phyloP scores from a whole-genome alignment of 176 grass and related monocot species.

The Melocanna baccifera region DNA sequence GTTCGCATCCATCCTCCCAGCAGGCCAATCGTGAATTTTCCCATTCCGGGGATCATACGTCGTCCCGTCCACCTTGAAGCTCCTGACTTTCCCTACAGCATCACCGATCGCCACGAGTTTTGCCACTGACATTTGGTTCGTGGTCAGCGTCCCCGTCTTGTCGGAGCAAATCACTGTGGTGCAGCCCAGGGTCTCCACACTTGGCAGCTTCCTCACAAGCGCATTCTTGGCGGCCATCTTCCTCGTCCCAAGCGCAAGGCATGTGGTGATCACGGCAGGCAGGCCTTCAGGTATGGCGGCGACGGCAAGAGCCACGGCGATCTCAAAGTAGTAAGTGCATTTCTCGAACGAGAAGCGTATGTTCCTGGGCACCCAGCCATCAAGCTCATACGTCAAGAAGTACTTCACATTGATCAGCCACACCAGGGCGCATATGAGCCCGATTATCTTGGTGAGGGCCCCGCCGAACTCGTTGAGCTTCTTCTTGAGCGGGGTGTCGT shows the following conservation, averaged over 20 bases:
- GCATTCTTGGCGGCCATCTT: slow-evolving; percentile 99
- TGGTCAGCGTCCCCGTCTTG: slow-evolving; percentile 88
- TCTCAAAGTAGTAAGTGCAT: slow-evolving; percentile 99
- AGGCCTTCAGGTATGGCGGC: slow-evolving; percentile 86
- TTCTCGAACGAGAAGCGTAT: slow-evolving; percentile 82
- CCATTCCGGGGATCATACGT: slow-evolving; percentile 76
- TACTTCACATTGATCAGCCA: slow-evolving; percentile 98
- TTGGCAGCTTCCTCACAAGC: slow-evolving; percentile 83
- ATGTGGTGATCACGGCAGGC: slow-evolving; percentile 91
- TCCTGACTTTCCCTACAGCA: slow-evolving; percentile 33
- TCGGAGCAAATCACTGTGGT: slow-evolving; percentile 96
- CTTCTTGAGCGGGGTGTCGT: slow-evolving; percentile 91
- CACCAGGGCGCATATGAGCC: slow-evolving; percentile 67
- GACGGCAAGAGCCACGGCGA: slow-evolving; percentile 86
- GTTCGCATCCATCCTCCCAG: slow-evolving; percentile 61
- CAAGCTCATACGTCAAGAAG: slow-evolving; percentile 68
- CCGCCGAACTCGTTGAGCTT: slow-evolving; percentile 94
- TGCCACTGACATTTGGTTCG: slow-evolving; percentile 85
- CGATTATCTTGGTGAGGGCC: slow-evolving; percentile 84
- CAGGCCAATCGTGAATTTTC: slow-evolving; percentile 66
- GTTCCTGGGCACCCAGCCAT: slow-evolving; percentile 63
- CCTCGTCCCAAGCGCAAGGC: slow-evolving; percentile 77
- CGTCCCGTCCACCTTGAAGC: slow-evolving; percentile 84
- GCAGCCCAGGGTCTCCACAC: slow-evolving; percentile 92
- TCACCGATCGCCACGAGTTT: slow-evolving; percentile 65